Conservation (phyloP, 129 eudicot genomes). For the Helianthus tuberosus region DNA sequence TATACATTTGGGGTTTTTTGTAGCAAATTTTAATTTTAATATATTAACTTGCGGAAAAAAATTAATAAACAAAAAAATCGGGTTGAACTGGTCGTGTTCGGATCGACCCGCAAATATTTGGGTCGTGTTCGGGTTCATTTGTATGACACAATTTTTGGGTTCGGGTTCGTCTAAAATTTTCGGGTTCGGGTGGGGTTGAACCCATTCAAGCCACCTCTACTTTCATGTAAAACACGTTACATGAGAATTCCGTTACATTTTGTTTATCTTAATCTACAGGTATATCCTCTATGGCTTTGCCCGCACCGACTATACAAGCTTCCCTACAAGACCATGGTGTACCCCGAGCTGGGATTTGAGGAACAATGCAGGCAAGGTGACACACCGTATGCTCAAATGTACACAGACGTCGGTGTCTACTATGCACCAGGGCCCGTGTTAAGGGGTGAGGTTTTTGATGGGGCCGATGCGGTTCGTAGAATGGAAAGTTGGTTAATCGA, state of each 20-base stretch:
- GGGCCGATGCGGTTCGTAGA: conserved; percentile 63
- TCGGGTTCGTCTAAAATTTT: no score
- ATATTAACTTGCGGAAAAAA: no score
- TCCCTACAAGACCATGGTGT: conserved; percentile 81
- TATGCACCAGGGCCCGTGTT: conserved; percentile 88
- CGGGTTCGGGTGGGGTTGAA: neutral
- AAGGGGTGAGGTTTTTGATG: conserved; percentile 89
- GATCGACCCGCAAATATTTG: no score
- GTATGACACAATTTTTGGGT: no score
- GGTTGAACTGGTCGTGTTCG: no score
- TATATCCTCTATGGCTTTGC: conserved; percentile 92
- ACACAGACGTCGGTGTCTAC: conserved; percentile 89
- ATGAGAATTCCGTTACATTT: neutral
- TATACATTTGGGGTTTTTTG: no score
- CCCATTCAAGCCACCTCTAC: neutral
- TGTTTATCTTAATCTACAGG: conserved; percentile 31
- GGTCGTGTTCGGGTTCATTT: no score
- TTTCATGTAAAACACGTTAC: neutral
- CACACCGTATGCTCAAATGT: conserved; percentile 85
- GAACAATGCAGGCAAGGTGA: conserved; percentile 73
- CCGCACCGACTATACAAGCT: conserved; percentile 83
- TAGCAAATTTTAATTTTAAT: no score
- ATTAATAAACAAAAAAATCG: no score
- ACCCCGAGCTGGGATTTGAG: conserved; percentile 91
- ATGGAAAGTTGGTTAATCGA: conserved; percentile 87